Percentiles rank a stretch among this genome's conserved stretches.
Conservation (phyloP, 129 eudicot genomes). For the Dittrichia graveolens region DNA sequence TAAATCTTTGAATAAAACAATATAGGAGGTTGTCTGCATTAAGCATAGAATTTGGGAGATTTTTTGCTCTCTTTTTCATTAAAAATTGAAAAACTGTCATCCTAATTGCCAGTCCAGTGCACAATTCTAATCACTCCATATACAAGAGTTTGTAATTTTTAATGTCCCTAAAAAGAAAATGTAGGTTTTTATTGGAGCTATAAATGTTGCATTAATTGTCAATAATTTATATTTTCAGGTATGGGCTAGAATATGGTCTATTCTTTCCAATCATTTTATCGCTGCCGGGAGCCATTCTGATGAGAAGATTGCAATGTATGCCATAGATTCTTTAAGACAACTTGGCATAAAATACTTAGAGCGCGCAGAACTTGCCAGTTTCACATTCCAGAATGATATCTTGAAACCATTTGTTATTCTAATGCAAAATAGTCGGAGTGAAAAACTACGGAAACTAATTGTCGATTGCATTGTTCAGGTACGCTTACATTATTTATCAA, state of each 20-base stretch:
- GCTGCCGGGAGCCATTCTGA: constrained; percentile 88
- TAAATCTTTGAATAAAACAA: constrained; percentile 8
- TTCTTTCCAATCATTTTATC: constrained; percentile 75
- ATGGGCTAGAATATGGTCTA: constrained; percentile 95
- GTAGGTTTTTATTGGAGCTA: not conserved
- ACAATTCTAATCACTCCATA: constrained; percentile 3
- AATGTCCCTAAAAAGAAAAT: not conserved
- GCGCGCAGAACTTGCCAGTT: constrained; percentile 86
- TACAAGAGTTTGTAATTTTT: not conserved
- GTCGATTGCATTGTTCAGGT: constrained; percentile 94
- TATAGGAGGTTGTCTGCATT: too few species aligned
- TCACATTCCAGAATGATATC: constrained; percentile 92
- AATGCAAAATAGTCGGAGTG: constrained; percentile 68
- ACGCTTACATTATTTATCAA: constrained; percentile 31
- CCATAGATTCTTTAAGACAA: constrained; percentile 83
- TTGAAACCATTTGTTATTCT: constrained; percentile 86
- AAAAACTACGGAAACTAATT: constrained; percentile 69
- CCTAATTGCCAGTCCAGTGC: not conserved
- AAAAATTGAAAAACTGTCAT: not conserved
- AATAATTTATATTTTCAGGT: constrained; percentile 47
- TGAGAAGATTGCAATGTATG: constrained; percentile 92
- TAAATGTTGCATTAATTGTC: constrained; percentile 6
- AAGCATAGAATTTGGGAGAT: too few species aligned
- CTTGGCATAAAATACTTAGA: constrained; percentile 90
- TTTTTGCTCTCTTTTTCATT: too few species aligned